phyloP scores from a whole-genome alignment of 2,329 filamentous ascomycete species.

The Penicillium italicum region DNA sequence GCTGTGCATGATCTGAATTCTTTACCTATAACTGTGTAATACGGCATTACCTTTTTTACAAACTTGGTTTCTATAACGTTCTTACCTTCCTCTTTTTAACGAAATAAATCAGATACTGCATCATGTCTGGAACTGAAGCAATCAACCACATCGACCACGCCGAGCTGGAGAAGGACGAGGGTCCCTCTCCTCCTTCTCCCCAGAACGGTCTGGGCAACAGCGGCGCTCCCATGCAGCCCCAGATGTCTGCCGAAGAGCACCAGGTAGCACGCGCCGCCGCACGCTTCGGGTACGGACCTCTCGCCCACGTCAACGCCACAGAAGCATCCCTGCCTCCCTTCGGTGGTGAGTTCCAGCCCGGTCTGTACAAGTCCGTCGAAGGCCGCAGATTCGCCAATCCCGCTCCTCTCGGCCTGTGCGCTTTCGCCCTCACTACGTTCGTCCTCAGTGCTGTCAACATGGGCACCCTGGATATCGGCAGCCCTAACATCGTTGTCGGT shows the following conservation, averaged over 20 bases:
- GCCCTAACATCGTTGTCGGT: conserved; percentile 65
- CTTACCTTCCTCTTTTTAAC: not conserved
- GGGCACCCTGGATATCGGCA: conserved; percentile 56
- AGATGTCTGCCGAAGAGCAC: conserved; percentile 46
- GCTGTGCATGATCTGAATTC: conserved; percentile 26
- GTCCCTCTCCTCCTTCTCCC: not conserved
- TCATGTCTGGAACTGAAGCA: conserved; percentile 27
- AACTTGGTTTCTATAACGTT: conserved; percentile 6
- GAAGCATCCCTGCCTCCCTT: conserved; percentile 57
- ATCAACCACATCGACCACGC: conserved; percentile 16
- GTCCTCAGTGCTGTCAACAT: conserved; percentile 73
- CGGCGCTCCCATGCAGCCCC: conserved; percentile 21
- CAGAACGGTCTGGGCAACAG: not conserved
- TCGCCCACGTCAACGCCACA: conserved; percentile 48
- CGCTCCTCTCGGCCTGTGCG: conserved; percentile 69
- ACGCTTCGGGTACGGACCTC: conserved; percentile 50
- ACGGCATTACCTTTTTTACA: not conserved
- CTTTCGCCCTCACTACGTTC: conserved; percentile 80
- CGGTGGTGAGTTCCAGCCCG: conserved; percentile 70
- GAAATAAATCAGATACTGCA: conserved; percentile 6
- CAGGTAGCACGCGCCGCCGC: conserved; percentile 44
- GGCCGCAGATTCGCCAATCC: conserved; percentile 73
- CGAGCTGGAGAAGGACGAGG: conserved; percentile 33
- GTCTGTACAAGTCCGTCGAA: conserved; percentile 62
- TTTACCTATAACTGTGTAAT: conserved; percentile 23